Evolutionary conservation across 345 rosid species (phyloP).

Genomic region (Punica granatum): DNA sequence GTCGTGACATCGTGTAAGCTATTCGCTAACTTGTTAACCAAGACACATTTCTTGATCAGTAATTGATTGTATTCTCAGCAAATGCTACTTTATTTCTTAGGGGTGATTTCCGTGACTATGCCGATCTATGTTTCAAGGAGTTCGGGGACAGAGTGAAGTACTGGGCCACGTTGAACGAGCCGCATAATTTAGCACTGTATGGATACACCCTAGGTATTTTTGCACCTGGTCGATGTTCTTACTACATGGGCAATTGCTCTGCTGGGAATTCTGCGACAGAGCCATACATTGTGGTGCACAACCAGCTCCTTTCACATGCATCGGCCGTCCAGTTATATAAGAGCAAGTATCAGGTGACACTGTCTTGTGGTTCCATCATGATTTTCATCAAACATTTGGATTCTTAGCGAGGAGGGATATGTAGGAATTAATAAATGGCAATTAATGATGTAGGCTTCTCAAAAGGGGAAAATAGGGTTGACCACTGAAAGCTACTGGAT

Average conservation of each 20-base stretch:
- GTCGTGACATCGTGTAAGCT: constrained; percentile 20
- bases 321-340: constrained; percentile 20
- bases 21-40: not conserved
- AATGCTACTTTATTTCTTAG: not conserved
- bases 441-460: constrained; percentile 2
- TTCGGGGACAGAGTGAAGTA: constrained; percentile 23
- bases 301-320: constrained; percentile 25
- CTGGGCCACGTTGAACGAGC: constrained; percentile 20
- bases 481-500: constrained; percentile 16
- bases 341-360: constrained; percentile 19
- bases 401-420: too few species aligned
- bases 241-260: constrained; percentile 5
- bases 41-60: not conserved
- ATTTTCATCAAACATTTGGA: too few species aligned
- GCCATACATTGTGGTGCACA: constrained; percentile 24
- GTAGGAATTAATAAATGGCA: too few species aligned
- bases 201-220: constrained; percentile 1
- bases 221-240: constrained; percentile 17
- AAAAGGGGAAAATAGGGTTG: constrained; percentile 20
- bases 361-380: not conserved
- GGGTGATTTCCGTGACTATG: constrained; percentile 15
- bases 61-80: not conserved
- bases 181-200: not conserved
- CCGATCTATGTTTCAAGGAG: constrained; percentile 14
- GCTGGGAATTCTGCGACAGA: constrained; percentile 23